phyloP scores from a whole-genome alignment of 306 rosid species.

The Prosopis cineraria region DNA sequence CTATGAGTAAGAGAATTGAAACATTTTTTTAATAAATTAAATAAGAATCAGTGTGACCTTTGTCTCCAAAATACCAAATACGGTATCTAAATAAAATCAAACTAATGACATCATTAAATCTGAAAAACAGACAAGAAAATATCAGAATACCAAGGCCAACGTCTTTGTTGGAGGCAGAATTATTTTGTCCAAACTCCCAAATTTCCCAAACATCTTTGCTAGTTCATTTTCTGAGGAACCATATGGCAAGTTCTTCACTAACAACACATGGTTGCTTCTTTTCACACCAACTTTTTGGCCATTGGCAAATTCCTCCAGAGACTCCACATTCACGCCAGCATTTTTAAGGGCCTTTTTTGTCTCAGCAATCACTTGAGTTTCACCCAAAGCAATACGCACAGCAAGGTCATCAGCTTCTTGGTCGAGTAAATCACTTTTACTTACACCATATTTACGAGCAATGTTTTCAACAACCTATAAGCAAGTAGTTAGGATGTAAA shows the following conservation, averaged over 20 bases:
- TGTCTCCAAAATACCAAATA: neutral
- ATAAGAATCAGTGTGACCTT: neutral
- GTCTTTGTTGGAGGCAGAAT: constrained; percentile 86
- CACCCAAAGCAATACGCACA: constrained; percentile 82
- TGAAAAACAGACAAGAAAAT: constrained; percentile 2
- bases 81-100: constrained; percentile 16
- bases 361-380: constrained; percentile 86
- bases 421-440: constrained; percentile 81
- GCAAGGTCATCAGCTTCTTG: constrained; percentile 88
- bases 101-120: constrained; percentile 22
- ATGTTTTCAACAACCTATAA: constrained; percentile 77
- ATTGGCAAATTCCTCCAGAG: constrained; percentile 69
- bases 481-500: constrained; percentile 17
- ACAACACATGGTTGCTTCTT: constrained; percentile 87
- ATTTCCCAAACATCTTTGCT: constrained; percentile 75
- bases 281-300: constrained; percentile 66
- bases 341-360: constrained; percentile 78
- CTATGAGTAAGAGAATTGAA: constrained; percentile 4
- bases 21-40: neutral
- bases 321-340: constrained; percentile 83
- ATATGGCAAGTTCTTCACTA: constrained; percentile 92
- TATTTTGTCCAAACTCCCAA: constrained; percentile 87
- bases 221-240: constrained; percentile 87
- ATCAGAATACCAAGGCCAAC: constrained; percentile 75
- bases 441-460: constrained; percentile 80